Evolutionary conservation across 2,329 filamentous ascomycete species (phyloP).

Genomic region (Apiospora arundinis): DNA sequence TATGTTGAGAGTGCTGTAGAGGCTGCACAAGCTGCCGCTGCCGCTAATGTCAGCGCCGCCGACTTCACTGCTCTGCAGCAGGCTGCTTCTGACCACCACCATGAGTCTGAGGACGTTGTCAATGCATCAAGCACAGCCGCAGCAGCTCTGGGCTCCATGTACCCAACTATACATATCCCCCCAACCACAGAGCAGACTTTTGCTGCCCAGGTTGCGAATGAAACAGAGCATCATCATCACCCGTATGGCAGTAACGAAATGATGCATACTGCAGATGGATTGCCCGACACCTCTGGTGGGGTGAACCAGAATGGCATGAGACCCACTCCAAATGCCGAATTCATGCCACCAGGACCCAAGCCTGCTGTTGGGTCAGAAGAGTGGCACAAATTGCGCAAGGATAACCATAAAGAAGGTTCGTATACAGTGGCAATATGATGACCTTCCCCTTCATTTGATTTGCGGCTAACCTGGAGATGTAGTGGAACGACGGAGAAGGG

Average conservation of each 20-base stretch:
- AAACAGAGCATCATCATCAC: conserved; percentile 42
- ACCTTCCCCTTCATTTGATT: not conserved
- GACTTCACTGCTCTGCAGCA: conserved; percentile 65
- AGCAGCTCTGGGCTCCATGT: conserved; percentile 63
- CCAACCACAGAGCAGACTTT: conserved; percentile 66
- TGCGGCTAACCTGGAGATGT: not conserved
- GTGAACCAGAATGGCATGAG: conserved; percentile 48
- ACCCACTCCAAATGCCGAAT: conserved; percentile 41
- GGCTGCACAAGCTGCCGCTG: conserved; percentile 47
- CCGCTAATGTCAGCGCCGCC: conserved; percentile 53
- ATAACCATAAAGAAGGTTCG: conserved; percentile 98
- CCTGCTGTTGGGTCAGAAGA: conserved; percentile 94
- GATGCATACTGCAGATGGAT: conserved; percentile 40
- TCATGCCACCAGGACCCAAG: conserved; percentile 61
- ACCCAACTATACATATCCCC: conserved; percentile 64
- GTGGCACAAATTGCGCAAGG: conserved; percentile 96
- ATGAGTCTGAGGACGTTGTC: conserved; percentile 55
- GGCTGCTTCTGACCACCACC: conserved; percentile 48
- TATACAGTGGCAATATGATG: not conserved
- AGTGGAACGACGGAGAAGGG: conserved; percentile 96
- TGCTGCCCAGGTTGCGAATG: conserved; percentile 54
- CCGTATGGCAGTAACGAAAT: conserved; percentile 43
- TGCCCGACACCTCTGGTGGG: conserved; percentile 41
- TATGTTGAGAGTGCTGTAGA: conserved; percentile 63
- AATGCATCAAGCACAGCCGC: conserved; percentile 66